Evolutionary conservation across 768 basidiomycete species (phyloP).

Genomic region (Lactifluus rugatus): DNA sequence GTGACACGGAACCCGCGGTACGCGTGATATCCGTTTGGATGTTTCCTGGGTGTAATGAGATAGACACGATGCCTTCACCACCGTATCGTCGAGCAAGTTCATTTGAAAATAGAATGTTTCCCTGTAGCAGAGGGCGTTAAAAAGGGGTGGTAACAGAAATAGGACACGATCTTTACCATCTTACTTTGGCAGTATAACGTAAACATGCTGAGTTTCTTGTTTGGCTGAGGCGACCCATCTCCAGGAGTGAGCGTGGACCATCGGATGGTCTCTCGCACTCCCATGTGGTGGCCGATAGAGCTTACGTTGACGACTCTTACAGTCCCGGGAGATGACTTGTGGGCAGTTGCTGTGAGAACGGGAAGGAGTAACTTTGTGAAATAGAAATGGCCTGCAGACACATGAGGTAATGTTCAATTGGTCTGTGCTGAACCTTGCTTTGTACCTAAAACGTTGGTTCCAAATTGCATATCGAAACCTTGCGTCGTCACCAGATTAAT

Average conservation of each 20-base stretch:
- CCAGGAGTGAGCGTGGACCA: slow-evolving; percentile 4
- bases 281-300: slow-evolving; percentile 21
- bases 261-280: slow-evolving; percentile 21
- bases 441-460: slow-evolving; percentile 2
- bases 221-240: background rate
- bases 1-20: background rate
- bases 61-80: slow-evolving; percentile 36
- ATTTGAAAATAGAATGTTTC: slow-evolving; percentile 34
- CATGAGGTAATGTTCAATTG: background rate
- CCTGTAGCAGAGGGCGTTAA: slow-evolving; percentile 24
- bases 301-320: slow-evolving; percentile 25
- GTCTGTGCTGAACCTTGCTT: background rate
- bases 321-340: slow-evolving; percentile 21
- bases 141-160: background rate
- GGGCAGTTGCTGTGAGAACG: slow-evolving; percentile 20
- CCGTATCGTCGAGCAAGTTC: slow-evolving; percentile 36
- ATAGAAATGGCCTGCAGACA: background rate
- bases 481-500: background rate
- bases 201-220: background rate
- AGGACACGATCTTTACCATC: background rate
- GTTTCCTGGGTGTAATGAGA: slow-evolving; percentile 30
- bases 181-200: slow-evolving; percentile 17
- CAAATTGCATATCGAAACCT: background rate
- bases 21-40: slow-evolving; percentile 16
- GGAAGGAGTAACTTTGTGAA: slow-evolving; percentile 2